Base-by-base conservation (phyloP, 495 filamentous ascomycete species). In the Sporormia fimetaria region DNA sequence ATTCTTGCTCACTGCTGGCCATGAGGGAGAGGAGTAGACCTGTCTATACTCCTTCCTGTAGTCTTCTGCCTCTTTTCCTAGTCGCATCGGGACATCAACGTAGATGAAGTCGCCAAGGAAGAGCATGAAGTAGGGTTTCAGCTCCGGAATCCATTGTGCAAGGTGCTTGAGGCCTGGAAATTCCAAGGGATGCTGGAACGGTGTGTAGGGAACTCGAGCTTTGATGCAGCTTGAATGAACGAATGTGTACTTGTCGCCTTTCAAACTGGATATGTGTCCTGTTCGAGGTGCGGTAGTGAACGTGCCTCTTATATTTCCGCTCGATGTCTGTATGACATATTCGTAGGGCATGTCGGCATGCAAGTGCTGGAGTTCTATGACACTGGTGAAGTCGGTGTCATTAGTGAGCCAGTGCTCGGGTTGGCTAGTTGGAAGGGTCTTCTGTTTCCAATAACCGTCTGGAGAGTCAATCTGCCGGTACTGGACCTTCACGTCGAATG, bases 41-140 rank as follows among this genome's bases (percentile, higher is more conserved):
- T 88, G 83, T 17, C 88, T 79, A 59, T 98, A 98, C 57, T 94
- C 84, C 46, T 80, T 70, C 23, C 90, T 78, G 61, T 95, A 95
- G 54, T 79, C 75, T 31, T 82, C 75, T 7, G 71, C 64, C 3
- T 72, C 67, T 14, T 67, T 75, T 9, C 84, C 87, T 49, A 85
- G 80, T 24, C 79, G 76, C 21, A 73, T 67, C 0, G 90, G 90
- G 0, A 95, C 85, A 43, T 98, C 90, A 46, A 92, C 78, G 57
- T 98, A 98, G 57, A 98, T 94, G 58, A 95, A 98, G 57, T 98
- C 90, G n/a, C 88, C 90, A 0, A 98, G 75, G 67, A 98, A 98
- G 17, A 98, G 71, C 87, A 98, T 95, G 50, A 98, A 96, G 40
- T 78, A 76, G 0, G 84, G 71, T 17, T 74, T 65, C 3, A 88